Conservation (phyloP, 2,329 filamentous ascomycete species). For the Madurella fahalii region DNA sequence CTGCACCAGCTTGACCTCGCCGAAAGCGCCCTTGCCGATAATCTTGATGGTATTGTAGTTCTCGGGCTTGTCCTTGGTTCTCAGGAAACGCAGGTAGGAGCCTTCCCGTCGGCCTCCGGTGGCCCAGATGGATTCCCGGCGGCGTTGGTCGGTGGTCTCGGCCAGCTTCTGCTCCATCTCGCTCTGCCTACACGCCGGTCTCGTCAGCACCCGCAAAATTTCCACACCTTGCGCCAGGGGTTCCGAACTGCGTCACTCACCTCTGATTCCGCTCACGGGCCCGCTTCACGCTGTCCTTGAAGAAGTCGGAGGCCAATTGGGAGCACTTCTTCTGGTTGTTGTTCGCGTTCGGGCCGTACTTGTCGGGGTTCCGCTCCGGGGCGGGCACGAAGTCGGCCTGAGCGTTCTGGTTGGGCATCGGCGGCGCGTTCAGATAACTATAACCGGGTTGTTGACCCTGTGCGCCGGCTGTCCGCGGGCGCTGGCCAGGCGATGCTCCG, state of each 20-base stretch:
- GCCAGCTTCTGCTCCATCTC: conserved; percentile 84
- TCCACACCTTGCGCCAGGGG: not conserved
- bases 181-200: conserved; percentile 61
- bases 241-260: conserved; percentile 44
- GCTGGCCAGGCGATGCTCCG: conserved; percentile 63
- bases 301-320: conserved; percentile 79
- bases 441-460: conserved; percentile 59
- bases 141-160: conserved; percentile 68
- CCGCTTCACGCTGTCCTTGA: conserved; percentile 96
- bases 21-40: conserved; percentile 97
- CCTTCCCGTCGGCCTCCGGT: conserved; percentile 84
- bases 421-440: conserved; percentile 65
- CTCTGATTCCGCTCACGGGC: conserved; percentile 92
- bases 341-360: conserved; percentile 60
- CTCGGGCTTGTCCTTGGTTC: conserved; percentile 86
- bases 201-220: conserved; percentile 8
- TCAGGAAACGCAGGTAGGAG: conserved; percentile 87
- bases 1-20: conserved; percentile 95
- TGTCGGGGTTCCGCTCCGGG: conserved; percentile 83
- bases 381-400: conserved; percentile 70
- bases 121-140: conserved; percentile 81
- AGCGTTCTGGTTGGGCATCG: conserved; percentile 57
- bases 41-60: conserved; percentile 98
- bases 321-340: conserved; percentile 69
- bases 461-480: conserved; percentile 79